phyloP scores from a whole-genome alignment of 2,329 filamentous ascomycete species.

The Helotiales sp. region DNA sequence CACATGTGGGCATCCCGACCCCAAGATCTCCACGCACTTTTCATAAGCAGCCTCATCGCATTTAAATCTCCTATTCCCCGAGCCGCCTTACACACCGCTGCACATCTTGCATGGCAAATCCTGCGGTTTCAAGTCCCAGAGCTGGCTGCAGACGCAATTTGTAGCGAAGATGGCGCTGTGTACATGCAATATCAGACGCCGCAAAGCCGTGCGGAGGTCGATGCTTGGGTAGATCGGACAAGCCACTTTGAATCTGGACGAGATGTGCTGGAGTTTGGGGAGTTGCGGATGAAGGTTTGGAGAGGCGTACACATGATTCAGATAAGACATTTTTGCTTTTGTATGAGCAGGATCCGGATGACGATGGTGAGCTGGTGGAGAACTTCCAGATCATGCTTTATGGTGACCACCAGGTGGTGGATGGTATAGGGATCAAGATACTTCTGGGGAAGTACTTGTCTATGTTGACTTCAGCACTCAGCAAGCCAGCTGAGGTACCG shows the following conservation, averaged over 20 bases:
- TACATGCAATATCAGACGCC: conserved; percentile 23
- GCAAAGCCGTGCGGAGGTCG: conserved; percentile 2
- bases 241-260: conserved; percentile 1
- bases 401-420: conserved; percentile 33
- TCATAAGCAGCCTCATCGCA: conserved; percentile 17
- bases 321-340: conserved; percentile 25
- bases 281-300: conserved; percentile 17
- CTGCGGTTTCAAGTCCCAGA: conserved; percentile 30
- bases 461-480: conserved; percentile 21
- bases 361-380: background rate
- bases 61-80: background rate
- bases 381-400: conserved; percentile 31
- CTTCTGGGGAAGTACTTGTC: conserved; percentile 31
- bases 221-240: conserved; percentile 19
- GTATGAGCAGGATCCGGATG: background rate
- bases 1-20: conserved; percentile 28
- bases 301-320: conserved; percentile 11
- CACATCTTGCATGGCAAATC: conserved; percentile 21
- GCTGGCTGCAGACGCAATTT: conserved; percentile 9
- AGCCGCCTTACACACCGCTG: background rate
- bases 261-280: conserved; percentile 9
- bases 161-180: conserved; percentile 17
- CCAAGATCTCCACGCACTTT: conserved; percentile 29
- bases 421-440: conserved; percentile 35
- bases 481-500: background rate